Evolutionary conservation across 306 rosid species (phyloP).

Genomic region (Fagus sylvatica): DNA sequence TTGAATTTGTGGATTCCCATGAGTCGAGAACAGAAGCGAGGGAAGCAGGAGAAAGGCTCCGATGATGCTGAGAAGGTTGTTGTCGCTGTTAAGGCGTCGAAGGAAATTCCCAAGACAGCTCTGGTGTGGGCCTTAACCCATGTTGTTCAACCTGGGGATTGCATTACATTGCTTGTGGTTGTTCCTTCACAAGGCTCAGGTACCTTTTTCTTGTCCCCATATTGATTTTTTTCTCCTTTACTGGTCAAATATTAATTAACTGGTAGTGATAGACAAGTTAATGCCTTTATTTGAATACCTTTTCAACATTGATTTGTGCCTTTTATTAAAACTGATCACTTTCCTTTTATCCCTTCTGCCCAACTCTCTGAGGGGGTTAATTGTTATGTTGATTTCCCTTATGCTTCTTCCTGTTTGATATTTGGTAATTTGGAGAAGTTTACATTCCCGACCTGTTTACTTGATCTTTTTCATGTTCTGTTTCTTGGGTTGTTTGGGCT

Average conservation of each 20-base stretch:
- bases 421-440: background rate
- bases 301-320: background rate
- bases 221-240: conserved; percentile 10
- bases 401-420: background rate
- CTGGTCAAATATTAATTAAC: background rate
- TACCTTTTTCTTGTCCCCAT: conserved; percentile 28
- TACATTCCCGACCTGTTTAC: background rate
- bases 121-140: conserved; percentile 95
- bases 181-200: conserved; percentile 90
- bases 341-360: background rate
- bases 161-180: conserved; percentile 90
- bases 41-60: conserved; percentile 71
- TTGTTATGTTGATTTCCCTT: background rate
- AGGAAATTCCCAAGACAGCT: conserved; percentile 92
- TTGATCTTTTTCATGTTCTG: background rate
- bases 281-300: background rate
- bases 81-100: conserved; percentile 91
- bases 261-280: background rate
- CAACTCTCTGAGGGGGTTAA: background rate
- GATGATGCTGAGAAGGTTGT: conserved; percentile 86
- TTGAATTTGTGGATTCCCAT: conserved; percentile 33
- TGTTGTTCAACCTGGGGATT: conserved; percentile 98
- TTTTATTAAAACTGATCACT: background rate
- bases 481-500: conserved; percentile 10
- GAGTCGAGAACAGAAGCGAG: conserved; percentile 79